Base-by-base conservation (phyloP, 2,329 filamentous ascomycete genomes). In the Colletotrichum tamarilloi region DNA sequence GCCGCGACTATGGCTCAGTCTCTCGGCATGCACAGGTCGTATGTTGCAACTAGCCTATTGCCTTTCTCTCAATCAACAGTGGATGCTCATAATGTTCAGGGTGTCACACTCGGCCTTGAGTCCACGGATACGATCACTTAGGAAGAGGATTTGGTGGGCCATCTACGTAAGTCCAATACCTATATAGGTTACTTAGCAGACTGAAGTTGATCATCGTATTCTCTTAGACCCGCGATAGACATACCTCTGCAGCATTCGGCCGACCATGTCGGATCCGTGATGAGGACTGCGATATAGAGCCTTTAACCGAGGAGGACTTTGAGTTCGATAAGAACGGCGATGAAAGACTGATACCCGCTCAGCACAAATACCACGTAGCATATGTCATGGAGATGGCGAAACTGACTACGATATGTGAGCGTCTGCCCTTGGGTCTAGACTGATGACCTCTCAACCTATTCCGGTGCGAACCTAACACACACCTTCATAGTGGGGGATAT, bases 301-400 rank as follows among this genome's bases (percentile, higher is more conserved):
- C 79, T 0, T 67, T 83, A 4, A 77, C 73, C 11, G 74, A 77
- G 0, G 73, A 76, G 8, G 82, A 84, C 62, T 75, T 83, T 4
- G 76, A 79, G n/a, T 80, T 80, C 3, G 80, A 82, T 52, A 74
- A 75, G 7, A 74, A 77, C 76, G 77, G 19, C 14, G 67, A 65
- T 16, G 7, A 52, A 3, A 65, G 24, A 11, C 52, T 69, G 3
- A 53, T 69, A 11, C 67, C 67, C 0, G 4, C 12, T 19, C 80
- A 79, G 32, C 73, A 79, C 62, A 69, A 78, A 5, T 80, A 82
- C 46, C 81, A 83, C 46, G 74, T 82, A 9, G 78, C 77, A 0
- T 83, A 83, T 67, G 78, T 77, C 0, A 78, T 82, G 28, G 82
- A 83, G 62, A 83, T 83, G 82, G 79, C 82, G 0, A 80, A 82